Conservation (phyloP, 768 basidiomycete genomes). For the Rhizopogon sp. region DNA sequence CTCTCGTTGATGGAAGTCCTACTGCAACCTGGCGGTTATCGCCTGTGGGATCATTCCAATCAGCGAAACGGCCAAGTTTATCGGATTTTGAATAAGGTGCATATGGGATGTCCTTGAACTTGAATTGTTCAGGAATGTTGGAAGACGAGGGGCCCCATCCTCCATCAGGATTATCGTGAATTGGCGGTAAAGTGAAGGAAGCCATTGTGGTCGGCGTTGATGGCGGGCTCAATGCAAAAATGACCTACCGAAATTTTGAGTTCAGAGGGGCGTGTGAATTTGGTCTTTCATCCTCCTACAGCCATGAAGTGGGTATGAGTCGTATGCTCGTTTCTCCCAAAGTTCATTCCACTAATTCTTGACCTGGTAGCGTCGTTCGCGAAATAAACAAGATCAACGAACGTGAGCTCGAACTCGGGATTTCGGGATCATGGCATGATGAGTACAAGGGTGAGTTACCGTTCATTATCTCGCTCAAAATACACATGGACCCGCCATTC, state of each 20-base stretch:
- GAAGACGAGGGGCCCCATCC: constrained; percentile 88
- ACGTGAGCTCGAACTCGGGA: constrained; percentile 76
- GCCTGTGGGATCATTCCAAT: constrained; percentile 84
- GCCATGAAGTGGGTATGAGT: constrained; percentile 64
- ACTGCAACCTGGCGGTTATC: constrained; percentile 56
- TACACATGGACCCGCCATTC: too few species aligned
- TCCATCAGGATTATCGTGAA: constrained; percentile 89
- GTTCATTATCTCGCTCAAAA: neutral
- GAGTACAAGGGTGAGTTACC: constrained; percentile 71
- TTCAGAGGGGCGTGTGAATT: constrained; percentile 7
- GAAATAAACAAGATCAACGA: constrained; percentile 95
- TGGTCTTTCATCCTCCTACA: constrained; percentile 7
- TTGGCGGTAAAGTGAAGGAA: constrained; percentile 81
- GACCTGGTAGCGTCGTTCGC: constrained; percentile 66
- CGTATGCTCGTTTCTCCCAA: neutral
- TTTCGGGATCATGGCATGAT: constrained; percentile 86
- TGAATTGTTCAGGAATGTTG: constrained; percentile 85
- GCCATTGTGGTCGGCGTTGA: constrained; percentile 40
- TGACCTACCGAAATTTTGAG: constrained; percentile 11
- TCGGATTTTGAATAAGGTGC: constrained; percentile 98
- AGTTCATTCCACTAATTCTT: constrained; percentile 6
- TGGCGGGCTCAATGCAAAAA: constrained; percentile 5
- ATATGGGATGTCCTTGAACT: constrained; percentile 98
- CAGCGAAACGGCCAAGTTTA: constrained; percentile 95
- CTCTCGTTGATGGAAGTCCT: constrained; percentile 42